These are phyloP conservation scores for Fusarium sp. DNA, from an alignment of 2,329 filamentous ascomycete genomes.

Conservation along the genomic window DNA sequence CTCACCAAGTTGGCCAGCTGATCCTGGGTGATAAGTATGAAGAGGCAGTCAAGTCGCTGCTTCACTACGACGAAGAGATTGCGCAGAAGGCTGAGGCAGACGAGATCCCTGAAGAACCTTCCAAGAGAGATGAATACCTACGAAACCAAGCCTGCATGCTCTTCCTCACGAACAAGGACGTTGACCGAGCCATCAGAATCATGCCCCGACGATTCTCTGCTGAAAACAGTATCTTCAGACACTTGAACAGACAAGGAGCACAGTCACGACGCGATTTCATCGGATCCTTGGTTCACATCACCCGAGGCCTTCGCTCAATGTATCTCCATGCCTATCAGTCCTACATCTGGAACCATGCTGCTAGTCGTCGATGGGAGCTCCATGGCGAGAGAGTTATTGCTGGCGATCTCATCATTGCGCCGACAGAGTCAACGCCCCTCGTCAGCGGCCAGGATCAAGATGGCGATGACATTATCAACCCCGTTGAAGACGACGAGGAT, in stretches of 20 bases:
- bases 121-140: slow-evolving; percentile 79
- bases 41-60: slow-evolving; percentile 80
- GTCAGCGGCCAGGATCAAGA: slow-evolving; percentile 73
- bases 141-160: slow-evolving; percentile 83
- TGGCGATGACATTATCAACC: slow-evolving; percentile 57
- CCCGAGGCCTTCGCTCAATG: slow-evolving; percentile 86
- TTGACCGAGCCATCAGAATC: slow-evolving; percentile 70
- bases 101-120: slow-evolving; percentile 57
- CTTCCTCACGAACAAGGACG: slow-evolving; percentile 73
- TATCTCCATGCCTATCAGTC: slow-evolving; percentile 98
- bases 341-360: slow-evolving; percentile 90
- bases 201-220: slow-evolving; percentile 86
- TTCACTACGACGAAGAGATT: slow-evolving; percentile 76
- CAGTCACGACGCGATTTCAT: slow-evolving; percentile 75
- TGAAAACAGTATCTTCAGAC: slow-evolving; percentile 81
- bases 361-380: slow-evolving; percentile 81
- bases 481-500: slow-evolving; percentile 57
- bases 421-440: slow-evolving; percentile 49
- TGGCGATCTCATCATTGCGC: slow-evolving; percentile 82
- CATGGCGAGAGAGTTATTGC: slow-evolving; percentile 80
- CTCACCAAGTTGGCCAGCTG: slow-evolving; percentile 84
- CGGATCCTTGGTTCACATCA: slow-evolving; percentile 83
- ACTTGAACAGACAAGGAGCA: slow-evolving; percentile 68
- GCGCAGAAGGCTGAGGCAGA: slow-evolving; percentile 59
- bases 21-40: slow-evolving; percentile 86